Percentiles rank a stretch among this genome's conserved stretches.
Evolutionary conservation across 352 stramenopile species (phyloP).

Genomic region (Phytophthora podocarpi): DNA sequence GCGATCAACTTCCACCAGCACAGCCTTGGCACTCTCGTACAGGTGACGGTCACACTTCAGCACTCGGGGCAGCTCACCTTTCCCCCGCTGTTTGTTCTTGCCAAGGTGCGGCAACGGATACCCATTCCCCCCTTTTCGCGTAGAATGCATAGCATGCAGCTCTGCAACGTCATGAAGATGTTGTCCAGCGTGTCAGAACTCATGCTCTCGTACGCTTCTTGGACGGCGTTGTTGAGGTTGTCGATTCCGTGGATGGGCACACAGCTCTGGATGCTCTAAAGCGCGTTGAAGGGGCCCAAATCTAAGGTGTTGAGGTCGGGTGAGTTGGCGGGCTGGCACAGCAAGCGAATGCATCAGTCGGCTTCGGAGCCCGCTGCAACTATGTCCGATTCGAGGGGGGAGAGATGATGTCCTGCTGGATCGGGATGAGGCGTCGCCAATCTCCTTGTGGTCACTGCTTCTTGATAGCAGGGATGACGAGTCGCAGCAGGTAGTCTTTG

Average conservation of each 20-base stretch:
- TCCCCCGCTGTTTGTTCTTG: neutral
- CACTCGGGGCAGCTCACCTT: neutral
- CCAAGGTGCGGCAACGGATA: neutral
- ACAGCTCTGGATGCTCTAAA: neutral
- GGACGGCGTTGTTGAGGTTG: neutral
- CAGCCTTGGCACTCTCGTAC: neutral
- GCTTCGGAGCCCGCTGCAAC: neutral
- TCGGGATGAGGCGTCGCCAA: neutral
- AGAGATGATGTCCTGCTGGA: slow-evolving; percentile 5
- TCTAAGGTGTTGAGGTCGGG: slow-evolving; percentile 1
- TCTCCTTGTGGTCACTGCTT: neutral
- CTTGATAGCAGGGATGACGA: neutral
- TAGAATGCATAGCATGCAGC: neutral
- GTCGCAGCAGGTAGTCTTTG: neutral
- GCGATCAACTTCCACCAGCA: neutral
- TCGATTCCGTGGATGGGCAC: neutral
- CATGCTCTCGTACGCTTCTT: neutral
- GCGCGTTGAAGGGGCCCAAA: neutral
- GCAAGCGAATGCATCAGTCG: neutral
- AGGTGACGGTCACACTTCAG: neutral
- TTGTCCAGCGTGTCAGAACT: neutral
- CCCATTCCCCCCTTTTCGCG: neutral
- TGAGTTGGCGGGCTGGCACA: neutral
- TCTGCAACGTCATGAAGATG: neutral
- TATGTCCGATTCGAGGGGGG: neutral